Conservation (phyloP, 345 rosid species). For the Salix dunnii region DNA sequence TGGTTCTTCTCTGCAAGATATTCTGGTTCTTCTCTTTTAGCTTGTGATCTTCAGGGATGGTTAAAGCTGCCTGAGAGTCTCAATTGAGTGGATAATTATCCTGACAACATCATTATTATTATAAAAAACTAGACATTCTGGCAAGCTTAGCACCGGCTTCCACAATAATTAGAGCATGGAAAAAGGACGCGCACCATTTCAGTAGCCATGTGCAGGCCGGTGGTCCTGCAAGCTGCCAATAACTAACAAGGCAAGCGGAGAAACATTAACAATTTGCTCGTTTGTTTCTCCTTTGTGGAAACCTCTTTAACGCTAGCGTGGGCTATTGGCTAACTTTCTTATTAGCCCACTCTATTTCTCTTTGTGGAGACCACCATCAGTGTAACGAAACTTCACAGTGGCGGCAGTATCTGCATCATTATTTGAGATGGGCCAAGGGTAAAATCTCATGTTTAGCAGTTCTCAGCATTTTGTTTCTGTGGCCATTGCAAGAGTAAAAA, state of each 20-base stretch:
- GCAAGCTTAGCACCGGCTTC: neutral
- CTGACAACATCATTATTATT: no score
- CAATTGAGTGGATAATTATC: neutral
- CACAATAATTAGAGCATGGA: neutral
- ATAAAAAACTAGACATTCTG: neutral
- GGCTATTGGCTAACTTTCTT: neutral
- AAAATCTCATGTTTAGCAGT: neutral
- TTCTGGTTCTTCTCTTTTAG: neutral
- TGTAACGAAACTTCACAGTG: neutral
- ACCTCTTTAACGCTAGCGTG: neutral
- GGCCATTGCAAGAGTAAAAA: no score
- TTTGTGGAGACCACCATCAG: no score
- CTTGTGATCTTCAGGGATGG: neutral
- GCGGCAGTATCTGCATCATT: neutral
- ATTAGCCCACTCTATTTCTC: neutral
- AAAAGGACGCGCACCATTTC: neutral
- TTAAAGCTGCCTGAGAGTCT: neutral
- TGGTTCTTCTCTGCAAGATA: neutral
- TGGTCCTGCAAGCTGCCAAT: constrained; percentile 1
- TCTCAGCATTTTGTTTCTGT: neutral
- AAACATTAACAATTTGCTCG: neutral
- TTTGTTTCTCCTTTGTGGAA: neutral
- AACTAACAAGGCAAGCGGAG: neutral
- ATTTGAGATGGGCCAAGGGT: neutral
- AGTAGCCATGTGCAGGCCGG: neutral